A percentile compares a stretch with the other conserved stretches of the same genome.
phyloP scores from a whole-genome alignment of 2,329 filamentous ascomycete species.

The Colletotrichum sp. region DNA sequence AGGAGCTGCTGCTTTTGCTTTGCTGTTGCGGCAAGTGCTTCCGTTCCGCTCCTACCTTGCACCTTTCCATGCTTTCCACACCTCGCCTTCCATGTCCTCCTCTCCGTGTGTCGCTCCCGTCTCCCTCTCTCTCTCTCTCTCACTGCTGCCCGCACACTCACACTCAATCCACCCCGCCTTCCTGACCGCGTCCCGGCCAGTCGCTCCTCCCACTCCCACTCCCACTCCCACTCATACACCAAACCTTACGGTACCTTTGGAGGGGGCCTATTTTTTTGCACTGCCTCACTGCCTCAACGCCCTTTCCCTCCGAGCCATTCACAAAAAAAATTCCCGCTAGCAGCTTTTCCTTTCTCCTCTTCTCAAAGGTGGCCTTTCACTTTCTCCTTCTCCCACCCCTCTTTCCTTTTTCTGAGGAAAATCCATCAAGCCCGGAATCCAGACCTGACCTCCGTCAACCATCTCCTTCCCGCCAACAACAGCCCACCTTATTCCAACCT shows the following conservation, averaged over 20 bases:
- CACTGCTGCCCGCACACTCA: neutral
- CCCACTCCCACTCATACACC: constrained; percentile 15
- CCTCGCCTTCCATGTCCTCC: neutral
- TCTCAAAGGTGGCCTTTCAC: constrained; percentile 17
- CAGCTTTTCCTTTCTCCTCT: constrained; percentile 16
- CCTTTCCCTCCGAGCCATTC: constrained; percentile 12
- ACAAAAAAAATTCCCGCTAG: constrained; percentile 16
- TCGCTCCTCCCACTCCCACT: constrained; percentile 20
- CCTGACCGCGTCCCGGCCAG: constrained; percentile 9
- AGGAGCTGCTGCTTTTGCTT: neutral
- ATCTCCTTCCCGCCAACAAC: neutral
- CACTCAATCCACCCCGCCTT: constrained; percentile 14
- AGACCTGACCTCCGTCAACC: constrained; percentile 11
- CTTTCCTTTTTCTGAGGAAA: constrained; percentile 11
- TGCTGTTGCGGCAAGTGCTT: neutral
- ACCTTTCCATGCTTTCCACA: neutral
- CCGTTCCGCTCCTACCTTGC: constrained; percentile 4
- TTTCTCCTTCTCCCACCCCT: constrained; percentile 8
- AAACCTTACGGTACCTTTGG: constrained; percentile 19
- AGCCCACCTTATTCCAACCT: constrained; percentile 18
- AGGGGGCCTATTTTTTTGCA: constrained; percentile 17
- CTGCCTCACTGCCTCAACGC: constrained; percentile 23
- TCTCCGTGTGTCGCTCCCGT: neutral
- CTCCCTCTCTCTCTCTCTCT: neutral
- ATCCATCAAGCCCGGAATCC: constrained; percentile 9